phyloP scores from a whole-genome alignment of 257 asterid species.

The Lycium barbarum region DNA sequence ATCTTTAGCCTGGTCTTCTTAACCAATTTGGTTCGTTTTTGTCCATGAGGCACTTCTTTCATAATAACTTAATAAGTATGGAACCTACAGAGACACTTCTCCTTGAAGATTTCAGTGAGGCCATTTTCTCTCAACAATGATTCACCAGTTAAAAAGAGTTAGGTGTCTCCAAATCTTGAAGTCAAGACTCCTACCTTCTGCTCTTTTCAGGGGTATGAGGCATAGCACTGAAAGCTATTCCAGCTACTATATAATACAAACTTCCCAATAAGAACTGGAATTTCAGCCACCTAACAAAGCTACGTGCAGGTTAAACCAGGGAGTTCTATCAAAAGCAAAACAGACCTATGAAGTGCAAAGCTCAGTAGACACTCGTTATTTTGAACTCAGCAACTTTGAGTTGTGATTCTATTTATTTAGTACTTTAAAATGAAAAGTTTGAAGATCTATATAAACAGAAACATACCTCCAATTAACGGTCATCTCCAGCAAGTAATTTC shows the following conservation, averaged over 20 bases:
- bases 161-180: too few species aligned
- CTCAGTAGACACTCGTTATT: not conserved
- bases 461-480: slow-evolving; percentile 16
- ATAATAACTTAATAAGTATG: too few species aligned
- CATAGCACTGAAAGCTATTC: not conserved
- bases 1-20: too few species aligned
- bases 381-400: slow-evolving; percentile 7
- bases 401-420: not conserved
- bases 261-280: not conserved
- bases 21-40: too few species aligned
- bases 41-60: too few species aligned
- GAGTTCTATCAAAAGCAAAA: not conserved
- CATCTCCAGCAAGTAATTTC: slow-evolving; percentile 1
- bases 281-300: not conserved
- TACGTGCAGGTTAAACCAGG: not conserved
- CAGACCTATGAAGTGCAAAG: not conserved
- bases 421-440: not conserved
- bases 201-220: not conserved
- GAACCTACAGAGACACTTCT: too few species aligned
- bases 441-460: not conserved
- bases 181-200: not conserved
- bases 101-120: too few species aligned
- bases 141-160: too few species aligned
- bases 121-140: too few species aligned
- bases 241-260: not conserved